Base-by-base conservation (phyloP, 176 grass and related monocot species). In the Aegilops tauschii region DNA sequence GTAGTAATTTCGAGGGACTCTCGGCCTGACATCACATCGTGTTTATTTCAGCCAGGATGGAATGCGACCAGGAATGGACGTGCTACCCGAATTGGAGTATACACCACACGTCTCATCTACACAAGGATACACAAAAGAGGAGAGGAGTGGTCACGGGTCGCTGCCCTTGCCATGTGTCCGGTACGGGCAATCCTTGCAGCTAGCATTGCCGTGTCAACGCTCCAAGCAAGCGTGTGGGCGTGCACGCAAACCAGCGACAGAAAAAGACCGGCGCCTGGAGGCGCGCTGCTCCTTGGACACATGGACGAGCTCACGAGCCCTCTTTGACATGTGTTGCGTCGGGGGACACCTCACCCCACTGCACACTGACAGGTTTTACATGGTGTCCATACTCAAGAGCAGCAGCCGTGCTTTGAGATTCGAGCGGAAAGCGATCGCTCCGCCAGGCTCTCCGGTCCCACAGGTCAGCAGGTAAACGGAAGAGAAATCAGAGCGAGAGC, bases 191-290 rank as follows among this genome's bases (percentile, higher is more conserved):
- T 32, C 29, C 29, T 31, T 34, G 65, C 66, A 8, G 32, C 16
- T 20, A 70, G 34, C 34, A 39, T 70, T 71, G 68, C 73, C 40
- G 73, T 2, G 72, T 12, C 75, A 54, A 80, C 45, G 77, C 47
- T 69, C 49, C 1, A 61, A 76, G 37, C 63, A 27, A 49, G 61
- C 62, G 37, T 50, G 25, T n/a, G 25, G 30, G 56, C 74, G 69
- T n/a, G 82, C 87, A 85, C 77, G 88, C 77, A 23, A 88, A 65
- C 73, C 73, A 20, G 28, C 47, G 47, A 32, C 47, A 29, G 73
- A 56, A 54, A 76, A 56, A 17, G 74, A 77, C 74, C 74, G 49
- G 28, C 45, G 27, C 47, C 47, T 20, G 9, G 39, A 27, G 70
- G 0, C 16, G 70, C 0, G 70, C 70, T 10, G 25, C 73, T 5